Conservation (phyloP, 148 eudicot species). For the Diospyros kaki region DNA sequence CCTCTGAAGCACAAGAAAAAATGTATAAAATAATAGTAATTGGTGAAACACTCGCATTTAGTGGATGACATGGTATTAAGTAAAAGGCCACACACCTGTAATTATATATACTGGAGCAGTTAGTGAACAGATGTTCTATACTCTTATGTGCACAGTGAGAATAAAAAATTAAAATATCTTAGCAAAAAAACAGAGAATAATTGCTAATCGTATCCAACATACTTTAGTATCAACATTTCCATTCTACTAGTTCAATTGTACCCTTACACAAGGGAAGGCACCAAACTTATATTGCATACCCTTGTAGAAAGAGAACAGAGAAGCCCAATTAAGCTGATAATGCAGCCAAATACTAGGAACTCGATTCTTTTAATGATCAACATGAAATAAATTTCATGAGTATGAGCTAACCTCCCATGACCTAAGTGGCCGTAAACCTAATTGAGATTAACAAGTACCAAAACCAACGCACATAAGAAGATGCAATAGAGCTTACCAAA, state of each 20-base stretch:
- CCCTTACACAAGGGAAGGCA: too few relatives aligned
- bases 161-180: too few relatives aligned
- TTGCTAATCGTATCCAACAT: too few relatives aligned
- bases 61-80: background rate
- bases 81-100: too few relatives aligned
- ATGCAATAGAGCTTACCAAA: conserved; percentile 45
- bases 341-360: background rate
- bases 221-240: too few relatives aligned
- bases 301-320: too few relatives aligned
- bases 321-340: background rate
- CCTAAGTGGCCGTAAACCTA: background rate
- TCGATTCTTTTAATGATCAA: background rate
- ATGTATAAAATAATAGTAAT: background rate
- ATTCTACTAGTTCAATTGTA: too few relatives aligned
- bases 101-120: too few relatives aligned
- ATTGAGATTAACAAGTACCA: conserved; percentile 1
- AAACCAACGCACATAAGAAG: background rate
- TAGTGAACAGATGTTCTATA: too few relatives aligned
- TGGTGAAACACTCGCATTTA: background rate
- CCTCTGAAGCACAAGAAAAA: background rate
- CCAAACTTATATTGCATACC: too few relatives aligned
- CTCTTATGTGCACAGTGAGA: too few relatives aligned
- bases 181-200: too few relatives aligned
- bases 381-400: background rate
- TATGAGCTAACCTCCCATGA: background rate